Base-by-base conservation (phyloP, 2,329 filamentous ascomycete species). In the Colletotrichum tanaceti region DNA sequence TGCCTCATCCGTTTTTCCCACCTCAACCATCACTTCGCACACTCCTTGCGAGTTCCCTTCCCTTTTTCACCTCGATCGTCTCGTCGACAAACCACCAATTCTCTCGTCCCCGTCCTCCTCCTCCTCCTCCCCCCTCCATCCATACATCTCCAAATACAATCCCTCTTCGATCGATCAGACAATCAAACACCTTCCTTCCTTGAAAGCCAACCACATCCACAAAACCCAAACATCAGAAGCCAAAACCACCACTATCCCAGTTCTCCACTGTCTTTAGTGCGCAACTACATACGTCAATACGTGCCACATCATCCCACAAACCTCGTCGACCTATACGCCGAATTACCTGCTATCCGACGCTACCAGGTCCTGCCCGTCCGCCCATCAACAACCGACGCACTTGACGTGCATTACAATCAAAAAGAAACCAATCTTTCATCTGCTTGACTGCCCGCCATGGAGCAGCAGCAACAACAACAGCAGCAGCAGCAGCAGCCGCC, bases 361-460 rank as follows among this genome's bases (percentile, higher is more conserved):
- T 64, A 41, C 54, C 47, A 58, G 28, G 28, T 52, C 65, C 60
- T 50, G 35, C 20, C 50, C 58, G 43, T 60, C 58, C 47, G 39
- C 38, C 53, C 65, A 57, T 58, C 61, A 24, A 24, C 24, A 41
- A 43, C 32, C 63, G 53, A 67, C 75, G 78, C 80, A 79, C 77
- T 74, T 76, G 79, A 80, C 80, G 80, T 85, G 83, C 84, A 84
- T 80, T 80, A 74, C 71, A 58, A 60, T 49, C 32, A 28, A 44
- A 68, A 60, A 49, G 43, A 28, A 44, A 46, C 58, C 65, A 65
- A 65, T 65, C 62, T 49, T 68, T 68, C 38, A 65, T 70, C 69
- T 73, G 67, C 68, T 72, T 74, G 72, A 77, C 79, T 83, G 81
- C 80, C 80, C 84, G 79, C 73, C 79, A 92, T 92, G 90, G 90